Percentiles rank a stretch among this genome's conserved stretches.
Conservation (phyloP, 176 grass and related monocot genomes). For the Oryza punctata region DNA sequence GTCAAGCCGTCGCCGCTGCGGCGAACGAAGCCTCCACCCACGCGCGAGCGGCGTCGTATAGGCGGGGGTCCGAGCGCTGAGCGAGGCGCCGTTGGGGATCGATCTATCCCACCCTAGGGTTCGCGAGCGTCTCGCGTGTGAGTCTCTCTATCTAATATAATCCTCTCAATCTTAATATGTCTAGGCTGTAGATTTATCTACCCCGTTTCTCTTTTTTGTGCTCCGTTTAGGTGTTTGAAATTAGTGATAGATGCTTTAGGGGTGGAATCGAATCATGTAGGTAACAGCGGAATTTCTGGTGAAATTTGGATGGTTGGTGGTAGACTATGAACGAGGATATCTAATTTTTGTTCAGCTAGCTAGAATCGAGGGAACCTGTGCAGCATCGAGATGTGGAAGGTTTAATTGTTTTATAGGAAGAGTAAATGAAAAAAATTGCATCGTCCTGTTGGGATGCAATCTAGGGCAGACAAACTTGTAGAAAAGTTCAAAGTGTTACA, state of each 20-base stretch:
- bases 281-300: not conserved
- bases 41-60: not conserved
- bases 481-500: not conserved
- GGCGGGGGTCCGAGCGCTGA: not conserved
- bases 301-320: not conserved
- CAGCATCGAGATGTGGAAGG: not conserved
- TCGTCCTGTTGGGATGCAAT: no score
- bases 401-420: not conserved
- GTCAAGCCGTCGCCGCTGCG: not conserved
- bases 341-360: not conserved
- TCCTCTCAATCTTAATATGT: not conserved
- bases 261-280: slow-evolving; percentile 20
- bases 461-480: not conserved
- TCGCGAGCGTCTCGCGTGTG: not conserved
- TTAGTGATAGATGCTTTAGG: not conserved
- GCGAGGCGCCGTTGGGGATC: not conserved
- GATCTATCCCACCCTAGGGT: not conserved
- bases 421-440: not conserved
- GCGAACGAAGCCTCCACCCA: not conserved
- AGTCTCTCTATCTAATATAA: not conserved
- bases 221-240: not conserved
- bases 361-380: not conserved
- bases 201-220: not conserved
- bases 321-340: not conserved
- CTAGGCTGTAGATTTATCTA: not conserved